Base-by-base conservation (phyloP, 805 yeast genomes). In the Saturnispora dispora region DNA sequence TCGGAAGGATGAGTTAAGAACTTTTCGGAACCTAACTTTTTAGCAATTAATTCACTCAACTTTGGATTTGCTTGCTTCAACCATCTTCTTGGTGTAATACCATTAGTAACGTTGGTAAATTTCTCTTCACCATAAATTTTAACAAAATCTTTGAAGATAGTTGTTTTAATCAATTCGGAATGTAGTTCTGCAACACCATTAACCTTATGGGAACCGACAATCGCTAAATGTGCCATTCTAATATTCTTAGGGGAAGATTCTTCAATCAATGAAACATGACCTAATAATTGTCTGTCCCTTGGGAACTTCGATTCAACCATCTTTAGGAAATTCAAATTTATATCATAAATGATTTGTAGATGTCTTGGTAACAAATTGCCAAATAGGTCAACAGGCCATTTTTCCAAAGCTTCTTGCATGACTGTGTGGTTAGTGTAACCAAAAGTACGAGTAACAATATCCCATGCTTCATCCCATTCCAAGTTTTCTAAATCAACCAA, bases 41-140 rank as follows among this genome's bases (percentile, higher is more conserved):
- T 75, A 42, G 86, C 76, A 63, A 90, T 90, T 58, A 89, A 75
- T n/a, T 69, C 71, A 17, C 93, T 77, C 60, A 89, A 74, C 58
- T 73, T 75, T 10, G 97, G 96, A 68, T 89, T 90, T 47, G 96
- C 96, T 71, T 89, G 96, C 65, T 81, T 83, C 64, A 89, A 77
- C 97, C 97, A 89, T 71, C 97, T 83, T 76, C 97, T 82, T 60
- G 96, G 96, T 3, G 97, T 89, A 63, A 89, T 82, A 71, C 97
- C 97, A 67, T 89, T 89, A 47, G 97, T 89, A 55, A 89, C 96
- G 62, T 89, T 89, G 48, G 87, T 86, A 69, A 89, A 89, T 69
- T 85, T 87, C 56, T 86, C 87, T 22, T 75, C 62, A 47, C 97
- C 97, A 60, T 79, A 89, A 36, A 89, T 76, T 55, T 76, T 77